Evolutionary conservation across 495 filamentous ascomycete species (phyloP), one percentile per base, ranked within the genome.

Genomic region (Penicillium longicatenatum): DNA sequence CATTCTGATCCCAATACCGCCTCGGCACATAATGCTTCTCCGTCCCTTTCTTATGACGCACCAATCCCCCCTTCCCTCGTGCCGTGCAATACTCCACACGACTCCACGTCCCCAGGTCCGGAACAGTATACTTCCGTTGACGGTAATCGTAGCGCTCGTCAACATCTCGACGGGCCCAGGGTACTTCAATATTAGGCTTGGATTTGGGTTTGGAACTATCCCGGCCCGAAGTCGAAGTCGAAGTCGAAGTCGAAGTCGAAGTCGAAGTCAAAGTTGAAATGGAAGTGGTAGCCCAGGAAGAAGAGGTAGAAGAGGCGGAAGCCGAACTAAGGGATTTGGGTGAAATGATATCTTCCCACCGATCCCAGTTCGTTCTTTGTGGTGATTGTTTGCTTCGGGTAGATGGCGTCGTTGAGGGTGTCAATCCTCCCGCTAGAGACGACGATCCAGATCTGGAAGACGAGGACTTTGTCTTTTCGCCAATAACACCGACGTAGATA

Each of bases 401-500:
- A 6, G 37, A 39, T 16, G 37, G 16, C 16, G 14, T 39, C 5
- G 14, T 30, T 11, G 43, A 24, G 6, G 43, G 4, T 45, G 20
- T 21, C 12, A 24, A 19, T 46, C 43, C 12, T 24, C 20, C 10
- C 14, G 20, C n/a, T n/a, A n/a, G 12, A 12, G 47, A 10, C n/a
- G 46, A 17, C 2, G 26, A 31, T 26, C 26, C 26, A 9, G 46
- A 31, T 29, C 16, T n/a, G 1, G 21, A 49, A 5, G 21, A 49
- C 19, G 42, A 22, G 14, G 14, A 44, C 19, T 8, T 44, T 14
- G 9, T 52, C 8, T 35, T 49, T 9, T 57, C 43, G 11, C 48
- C 20, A 35, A 67, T 64, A n/a, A 43, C 46, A 20, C 67, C 72
- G 22, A 80, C 58, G 42, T 70, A 79, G 1, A 81, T 75, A 58